A percentile compares a stretch with the other conserved stretches of the same genome.
Conservation (phyloP, 108 stramenopile species). For the Conticribra guillardii region DNA sequence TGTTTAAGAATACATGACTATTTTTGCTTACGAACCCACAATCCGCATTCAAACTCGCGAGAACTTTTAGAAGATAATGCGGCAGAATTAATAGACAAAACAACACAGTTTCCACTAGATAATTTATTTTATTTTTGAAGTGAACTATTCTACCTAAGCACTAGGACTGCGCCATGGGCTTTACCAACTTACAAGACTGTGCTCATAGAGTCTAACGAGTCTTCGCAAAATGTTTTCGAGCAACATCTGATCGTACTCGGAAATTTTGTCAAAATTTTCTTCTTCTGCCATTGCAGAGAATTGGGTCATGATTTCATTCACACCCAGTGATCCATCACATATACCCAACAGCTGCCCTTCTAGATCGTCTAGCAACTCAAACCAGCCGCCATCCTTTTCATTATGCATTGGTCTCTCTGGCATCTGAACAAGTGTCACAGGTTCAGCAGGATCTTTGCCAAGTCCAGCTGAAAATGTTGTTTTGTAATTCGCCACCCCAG, state of each 20-base stretch:
- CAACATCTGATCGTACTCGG: constrained; percentile 57
- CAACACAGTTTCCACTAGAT: no score
- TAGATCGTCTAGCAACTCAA: constrained; percentile 78
- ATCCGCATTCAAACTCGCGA: no score
- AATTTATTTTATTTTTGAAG: not conserved
- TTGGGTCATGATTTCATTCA: constrained; percentile 79
- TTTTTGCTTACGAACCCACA: no score
- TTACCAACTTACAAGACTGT: constrained; percentile 86
- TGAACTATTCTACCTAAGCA: not conserved
- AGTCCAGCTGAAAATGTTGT: constrained; percentile 48
- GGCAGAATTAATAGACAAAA: no score
- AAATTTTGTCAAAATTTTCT: constrained; percentile 54
- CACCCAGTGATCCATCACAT: constrained; percentile 73
- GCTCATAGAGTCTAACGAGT: constrained; percentile 77
- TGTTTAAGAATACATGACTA: no score
- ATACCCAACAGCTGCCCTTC: constrained; percentile 79
- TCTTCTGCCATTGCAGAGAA: constrained; percentile 59
- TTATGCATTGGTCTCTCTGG: constrained; percentile 82
- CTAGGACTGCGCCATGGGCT: no score
- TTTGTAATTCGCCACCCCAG: constrained; percentile 67
- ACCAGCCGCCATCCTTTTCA: constrained; percentile 69
- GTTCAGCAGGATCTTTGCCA: constrained; percentile 40
- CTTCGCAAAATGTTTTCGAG: constrained; percentile 73
- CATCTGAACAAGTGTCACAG: constrained; percentile 76
- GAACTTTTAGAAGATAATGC: no score